phyloP scores from a whole-genome alignment of 768 basidiomycete genomes.

The Pleurotus eryngii region DNA sequence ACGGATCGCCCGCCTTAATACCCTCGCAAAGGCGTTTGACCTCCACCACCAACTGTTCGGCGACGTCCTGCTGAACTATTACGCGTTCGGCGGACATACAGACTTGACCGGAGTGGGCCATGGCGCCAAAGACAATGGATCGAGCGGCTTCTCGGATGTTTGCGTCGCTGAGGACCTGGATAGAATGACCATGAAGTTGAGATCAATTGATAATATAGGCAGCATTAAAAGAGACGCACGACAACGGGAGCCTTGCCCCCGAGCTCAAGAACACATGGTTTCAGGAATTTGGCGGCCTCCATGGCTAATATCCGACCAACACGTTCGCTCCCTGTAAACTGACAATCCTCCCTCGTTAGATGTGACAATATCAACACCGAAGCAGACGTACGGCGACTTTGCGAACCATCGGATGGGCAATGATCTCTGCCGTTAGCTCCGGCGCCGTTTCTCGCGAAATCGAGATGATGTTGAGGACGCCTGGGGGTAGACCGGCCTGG shows the following conservation, averaged over 20 bases:
- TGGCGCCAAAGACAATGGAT: constrained; percentile 39
- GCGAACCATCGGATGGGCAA: constrained; percentile 49
- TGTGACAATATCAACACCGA: not conserved
- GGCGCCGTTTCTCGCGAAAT: constrained; percentile 43
- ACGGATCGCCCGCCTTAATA: constrained; percentile 38
- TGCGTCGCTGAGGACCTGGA: constrained; percentile 40
- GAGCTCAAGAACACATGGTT: constrained; percentile 53
- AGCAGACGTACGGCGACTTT: constrained; percentile 45
- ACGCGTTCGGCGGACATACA: constrained; percentile 61
- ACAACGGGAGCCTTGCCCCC: constrained; percentile 54
- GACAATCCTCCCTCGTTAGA: not conserved
- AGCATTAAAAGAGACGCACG: constrained; percentile 25
- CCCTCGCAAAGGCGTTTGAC: constrained; percentile 27
- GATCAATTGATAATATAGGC: too few relatives aligned
- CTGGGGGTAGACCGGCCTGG: too few relatives aligned
- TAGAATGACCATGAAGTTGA: too few relatives aligned
- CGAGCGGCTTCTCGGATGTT: constrained; percentile 38
- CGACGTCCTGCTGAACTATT: constrained; percentile 42
- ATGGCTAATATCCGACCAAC: constrained; percentile 51
- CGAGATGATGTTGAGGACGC: constrained; percentile 52
- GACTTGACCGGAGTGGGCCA: constrained; percentile 50
- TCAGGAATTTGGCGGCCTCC: constrained; percentile 44
- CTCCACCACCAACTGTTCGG: constrained; percentile 30
- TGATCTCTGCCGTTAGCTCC: constrained; percentile 32
- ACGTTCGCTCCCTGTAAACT: constrained; percentile 57